Percentiles rank a stretch among this genome's conserved stretches.
Evolutionary conservation across 495 filamentous ascomycete genomes (phyloP).

Genomic region (Penicillium fimorum): DNA sequence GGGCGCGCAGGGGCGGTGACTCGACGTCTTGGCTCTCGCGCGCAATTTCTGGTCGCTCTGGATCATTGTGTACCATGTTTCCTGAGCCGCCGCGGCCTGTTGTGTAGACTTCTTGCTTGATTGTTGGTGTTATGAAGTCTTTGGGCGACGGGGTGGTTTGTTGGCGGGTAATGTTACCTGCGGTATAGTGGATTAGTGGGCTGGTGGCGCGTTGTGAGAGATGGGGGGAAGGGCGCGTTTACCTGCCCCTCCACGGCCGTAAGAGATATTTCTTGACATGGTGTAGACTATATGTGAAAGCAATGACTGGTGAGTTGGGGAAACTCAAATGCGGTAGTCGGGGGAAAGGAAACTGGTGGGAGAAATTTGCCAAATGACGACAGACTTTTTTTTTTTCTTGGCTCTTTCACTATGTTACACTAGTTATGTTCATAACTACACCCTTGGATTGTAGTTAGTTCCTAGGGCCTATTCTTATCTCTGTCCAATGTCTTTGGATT

Average conservation of each 20-base stretch:
- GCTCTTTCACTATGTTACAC: neutral
- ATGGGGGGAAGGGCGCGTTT: constrained; percentile 13
- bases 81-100: constrained; percentile 73
- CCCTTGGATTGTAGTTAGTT: too few relatives aligned
- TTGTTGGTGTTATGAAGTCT: constrained; percentile 75
- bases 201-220: neutral
- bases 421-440: too few relatives aligned
- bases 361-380: neutral
- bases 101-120: constrained; percentile 79
- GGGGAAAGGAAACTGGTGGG: neutral
- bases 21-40: constrained; percentile 80
- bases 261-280: constrained; percentile 42
- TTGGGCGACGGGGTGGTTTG: constrained; percentile 49
- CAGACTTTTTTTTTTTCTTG: constrained; percentile 1
- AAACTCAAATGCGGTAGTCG: neutral
- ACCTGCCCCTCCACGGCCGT: constrained; percentile 59
- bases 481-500: neutral
- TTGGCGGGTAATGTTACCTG: constrained; percentile 72
- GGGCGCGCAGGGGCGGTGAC: constrained; percentile 48
- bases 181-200: neutral
- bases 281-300: neutral
- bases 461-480: neutral
- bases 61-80: constrained; percentile 74
- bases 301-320: neutral
- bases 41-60: constrained; percentile 61